Conservation (phyloP, 2,329 filamentous ascomycete genomes). For the Botrytis porri region DNA sequence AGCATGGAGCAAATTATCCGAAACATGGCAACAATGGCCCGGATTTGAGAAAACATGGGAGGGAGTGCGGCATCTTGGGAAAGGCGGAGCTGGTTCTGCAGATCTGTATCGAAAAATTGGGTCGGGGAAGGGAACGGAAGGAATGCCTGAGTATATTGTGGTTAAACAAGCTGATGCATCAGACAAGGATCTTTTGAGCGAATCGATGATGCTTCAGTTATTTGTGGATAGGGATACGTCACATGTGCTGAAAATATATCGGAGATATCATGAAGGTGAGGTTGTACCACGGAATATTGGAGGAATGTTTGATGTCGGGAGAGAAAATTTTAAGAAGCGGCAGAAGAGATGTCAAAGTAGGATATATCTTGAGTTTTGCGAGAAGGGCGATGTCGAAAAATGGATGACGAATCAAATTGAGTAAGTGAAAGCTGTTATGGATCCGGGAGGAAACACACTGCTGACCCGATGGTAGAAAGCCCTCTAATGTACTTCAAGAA, state of each 20-base stretch:
- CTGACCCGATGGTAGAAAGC: not conserved
- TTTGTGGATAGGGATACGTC: not conserved
- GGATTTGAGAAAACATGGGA: not conserved
- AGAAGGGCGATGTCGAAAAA: not conserved
- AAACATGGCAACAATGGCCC: not conserved
- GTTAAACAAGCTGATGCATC: not conserved
- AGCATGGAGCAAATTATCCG: not conserved
- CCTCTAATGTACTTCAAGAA: not conserved
- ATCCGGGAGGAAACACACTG: accelerated
- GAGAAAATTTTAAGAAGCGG: not conserved
- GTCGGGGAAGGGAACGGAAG: not conserved
- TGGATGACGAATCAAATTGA: not conserved
- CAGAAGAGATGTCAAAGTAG: not conserved
- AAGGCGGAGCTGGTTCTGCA: not conserved
- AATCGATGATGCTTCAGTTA: not conserved
- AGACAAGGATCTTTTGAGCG: not conserved
- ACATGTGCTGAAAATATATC: not conserved
- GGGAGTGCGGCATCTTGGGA: not conserved
- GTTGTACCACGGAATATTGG: not conserved
- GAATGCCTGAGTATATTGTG: not conserved
- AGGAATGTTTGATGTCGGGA: conserved; percentile 3
- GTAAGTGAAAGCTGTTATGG: not conserved
- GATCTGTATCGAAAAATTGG: not conserved
- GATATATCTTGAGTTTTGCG: conserved; percentile 2
- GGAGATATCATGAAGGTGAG: not conserved